These are phyloP conservation scores for Combretum micranthum DNA, from an alignment of 345 rosid genomes.

Conservation along the genomic window DNA sequence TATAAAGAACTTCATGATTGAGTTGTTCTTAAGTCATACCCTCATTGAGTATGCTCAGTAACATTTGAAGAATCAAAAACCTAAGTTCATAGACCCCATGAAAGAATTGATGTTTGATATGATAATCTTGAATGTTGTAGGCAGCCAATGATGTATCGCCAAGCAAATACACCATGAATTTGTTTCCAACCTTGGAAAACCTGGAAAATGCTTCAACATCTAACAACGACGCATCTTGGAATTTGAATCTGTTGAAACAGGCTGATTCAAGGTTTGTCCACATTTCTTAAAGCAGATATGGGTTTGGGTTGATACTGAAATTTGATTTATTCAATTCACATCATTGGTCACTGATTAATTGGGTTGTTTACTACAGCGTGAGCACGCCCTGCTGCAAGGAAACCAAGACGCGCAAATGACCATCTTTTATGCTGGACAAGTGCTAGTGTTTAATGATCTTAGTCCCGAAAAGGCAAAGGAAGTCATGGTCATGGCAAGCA, in stretches of 20 bases:
- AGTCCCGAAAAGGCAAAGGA: constrained; percentile 73
- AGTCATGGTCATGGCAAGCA: constrained; percentile 53
- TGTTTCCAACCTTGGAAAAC: constrained; percentile 32
- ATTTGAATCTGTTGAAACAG: constrained; percentile 20
- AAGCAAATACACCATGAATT: constrained; percentile 37
- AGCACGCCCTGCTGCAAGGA: constrained; percentile 13
- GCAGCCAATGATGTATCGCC: constrained; percentile 15
- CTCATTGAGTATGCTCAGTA: too few relatives aligned
- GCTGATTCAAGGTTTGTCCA: constrained; percentile 30
- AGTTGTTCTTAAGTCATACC: too few relatives aligned
- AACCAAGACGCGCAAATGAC: constrained; percentile 62
- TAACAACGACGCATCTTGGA: constrained; percentile 15
- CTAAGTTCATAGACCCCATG: too few relatives aligned
- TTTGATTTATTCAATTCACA: too few relatives aligned
- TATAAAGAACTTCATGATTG: too few relatives aligned
- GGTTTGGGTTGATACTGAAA: too few relatives aligned
- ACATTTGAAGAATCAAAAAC: too few relatives aligned
- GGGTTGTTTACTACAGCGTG: constrained; percentile 10
- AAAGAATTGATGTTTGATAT: too few relatives aligned
- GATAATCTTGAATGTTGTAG: constrained; percentile 21
- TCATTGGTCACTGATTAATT: too few relatives aligned
- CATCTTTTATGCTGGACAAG: constrained; percentile 77
- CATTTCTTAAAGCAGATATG: not conserved
- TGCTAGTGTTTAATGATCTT: constrained; percentile 60
- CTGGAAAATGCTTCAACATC: not conserved